Conservation (phyloP, 2,329 filamentous ascomycete species). For the Davidsoniella eucalypti region DNA sequence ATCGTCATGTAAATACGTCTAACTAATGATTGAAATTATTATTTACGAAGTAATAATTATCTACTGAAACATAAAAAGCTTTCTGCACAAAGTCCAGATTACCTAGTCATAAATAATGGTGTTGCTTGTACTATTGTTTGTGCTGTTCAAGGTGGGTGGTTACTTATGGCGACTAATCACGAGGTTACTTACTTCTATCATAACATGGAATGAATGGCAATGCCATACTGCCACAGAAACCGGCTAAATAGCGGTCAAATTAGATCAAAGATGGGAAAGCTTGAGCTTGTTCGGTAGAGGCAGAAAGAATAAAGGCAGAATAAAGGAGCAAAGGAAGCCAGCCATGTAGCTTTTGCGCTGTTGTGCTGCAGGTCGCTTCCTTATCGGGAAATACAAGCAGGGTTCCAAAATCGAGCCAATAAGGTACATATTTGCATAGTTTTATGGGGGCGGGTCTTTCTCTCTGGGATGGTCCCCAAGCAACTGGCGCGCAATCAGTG, state of each 20-base stretch:
- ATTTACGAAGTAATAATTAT: no score
- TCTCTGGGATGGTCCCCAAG: not conserved
- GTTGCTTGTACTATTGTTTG: no score
- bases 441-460: not conserved
- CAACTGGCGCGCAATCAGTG: slow-evolving; percentile 10
- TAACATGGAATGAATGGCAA: no score
- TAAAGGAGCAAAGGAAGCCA: slow-evolving; percentile 8
- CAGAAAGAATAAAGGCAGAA: slow-evolving; percentile 1
- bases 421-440: not conserved
- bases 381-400: slow-evolving; percentile 9
- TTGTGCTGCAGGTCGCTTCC: slow-evolving; percentile 1
- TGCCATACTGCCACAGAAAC: no score
- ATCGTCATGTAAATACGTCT: no score
- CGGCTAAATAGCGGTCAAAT: not conserved
- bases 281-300: slow-evolving; percentile 3
- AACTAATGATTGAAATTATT: no score
- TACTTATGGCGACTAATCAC: no score
- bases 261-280: not conserved
- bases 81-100: no score
- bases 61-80: no score
- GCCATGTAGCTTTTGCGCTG: not conserved
- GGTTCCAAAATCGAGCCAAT: slow-evolving; percentile 3
- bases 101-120: no score
- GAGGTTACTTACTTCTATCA: no score
- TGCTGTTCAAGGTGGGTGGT: no score